Evolutionary conservation across 202 grass and related monocot genomes (phyloP).

Genomic region (Panicum hallii): DNA sequence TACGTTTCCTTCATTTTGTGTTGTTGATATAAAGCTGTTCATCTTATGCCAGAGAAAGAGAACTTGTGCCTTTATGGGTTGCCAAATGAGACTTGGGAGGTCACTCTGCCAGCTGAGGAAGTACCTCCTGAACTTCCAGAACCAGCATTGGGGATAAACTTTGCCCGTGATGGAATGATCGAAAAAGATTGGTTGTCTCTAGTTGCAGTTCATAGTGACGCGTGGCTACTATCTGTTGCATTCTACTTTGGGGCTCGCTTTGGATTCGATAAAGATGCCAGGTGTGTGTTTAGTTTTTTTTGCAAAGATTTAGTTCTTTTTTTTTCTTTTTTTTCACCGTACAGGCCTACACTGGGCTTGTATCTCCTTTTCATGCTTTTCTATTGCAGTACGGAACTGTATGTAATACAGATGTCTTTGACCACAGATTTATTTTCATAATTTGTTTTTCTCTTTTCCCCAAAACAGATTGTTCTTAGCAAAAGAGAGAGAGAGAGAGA

Average conservation of each 20-base stretch:
- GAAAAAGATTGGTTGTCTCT: slow-evolving; percentile 77
- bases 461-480: neutral
- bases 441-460: neutral
- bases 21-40: slow-evolving; percentile 24
- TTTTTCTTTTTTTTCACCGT: neutral
- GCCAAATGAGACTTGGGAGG: slow-evolving; percentile 80
- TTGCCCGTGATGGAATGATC: slow-evolving; percentile 76
- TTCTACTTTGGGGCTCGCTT: slow-evolving; percentile 82
- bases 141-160: slow-evolving; percentile 72
- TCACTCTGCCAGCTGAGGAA: slow-evolving; percentile 75
- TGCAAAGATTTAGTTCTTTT: slow-evolving; percentile 3
- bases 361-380: slow-evolving; percentile 5
- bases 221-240: slow-evolving; percentile 72
- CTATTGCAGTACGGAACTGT: neutral
- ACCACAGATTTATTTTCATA: neutral
- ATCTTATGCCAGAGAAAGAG: slow-evolving; percentile 67
- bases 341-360: neutral
- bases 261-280: slow-evolving; percentile 73
- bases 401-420: neutral
- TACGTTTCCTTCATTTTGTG: slow-evolving; percentile 28
- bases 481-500: neutral
- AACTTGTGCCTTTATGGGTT: slow-evolving; percentile 77
- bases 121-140: slow-evolving; percentile 78
- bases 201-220: slow-evolving; percentile 76
- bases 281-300: slow-evolving; percentile 42